Conservation (phyloP, 2,329 filamentous ascomycete genomes). For the Pseudopyricularia javanii region DNA sequence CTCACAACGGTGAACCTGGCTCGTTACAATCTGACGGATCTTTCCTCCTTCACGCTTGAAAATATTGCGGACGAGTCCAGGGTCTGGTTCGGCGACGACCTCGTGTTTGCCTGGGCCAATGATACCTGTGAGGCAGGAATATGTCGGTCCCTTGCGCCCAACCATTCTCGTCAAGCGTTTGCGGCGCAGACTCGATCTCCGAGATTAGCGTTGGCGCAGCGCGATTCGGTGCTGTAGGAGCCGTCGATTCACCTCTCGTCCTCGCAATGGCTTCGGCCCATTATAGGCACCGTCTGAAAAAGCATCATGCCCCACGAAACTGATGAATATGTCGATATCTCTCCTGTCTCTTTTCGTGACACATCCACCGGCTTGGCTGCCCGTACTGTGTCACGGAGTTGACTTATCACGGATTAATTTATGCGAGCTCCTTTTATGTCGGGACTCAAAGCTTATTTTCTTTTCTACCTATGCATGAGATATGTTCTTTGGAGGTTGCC, state of each 20-base stretch:
- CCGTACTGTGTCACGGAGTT: not conserved
- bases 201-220: not conserved
- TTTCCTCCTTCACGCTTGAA: conserved; percentile 26
- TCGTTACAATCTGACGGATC: conserved; percentile 14
- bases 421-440: not conserved
- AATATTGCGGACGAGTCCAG: conserved; percentile 18
- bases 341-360: not conserved
- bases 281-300: not conserved
- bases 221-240: not conserved
- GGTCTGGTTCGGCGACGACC: conserved; percentile 33
- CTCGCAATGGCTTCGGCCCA: not conserved
- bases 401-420: not conserved
- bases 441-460: not conserved
- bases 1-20: conserved; percentile 15
- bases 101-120: conserved; percentile 29
- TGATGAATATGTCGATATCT: not conserved
- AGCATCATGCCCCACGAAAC: not conserved
- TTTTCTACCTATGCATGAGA: not conserved
- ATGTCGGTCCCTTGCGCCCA: conserved; percentile 22
- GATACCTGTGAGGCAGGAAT: conserved; percentile 22
- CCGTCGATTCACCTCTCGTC: not conserved
- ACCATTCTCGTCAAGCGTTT: conserved; percentile 6
- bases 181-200: not conserved
- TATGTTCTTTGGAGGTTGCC: not conserved
- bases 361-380: not conserved